Evolutionary conservation across 495 filamentous ascomycete species (phyloP), one percentile per base, ranked within the genome.

Genomic region (Podospora comata): DNA sequence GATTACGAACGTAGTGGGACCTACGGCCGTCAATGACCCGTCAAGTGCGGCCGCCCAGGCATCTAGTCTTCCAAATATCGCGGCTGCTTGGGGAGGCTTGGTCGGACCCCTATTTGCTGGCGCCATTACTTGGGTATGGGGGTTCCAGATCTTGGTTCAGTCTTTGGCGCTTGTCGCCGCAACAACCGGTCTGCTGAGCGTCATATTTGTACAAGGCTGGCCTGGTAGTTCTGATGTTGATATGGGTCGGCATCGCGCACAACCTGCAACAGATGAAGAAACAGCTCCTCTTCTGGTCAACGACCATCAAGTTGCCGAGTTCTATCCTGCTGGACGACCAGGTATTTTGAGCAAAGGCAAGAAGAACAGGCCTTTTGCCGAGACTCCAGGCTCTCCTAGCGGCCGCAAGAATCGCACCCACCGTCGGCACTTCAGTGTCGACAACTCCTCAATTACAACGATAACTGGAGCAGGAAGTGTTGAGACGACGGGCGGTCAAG

Each of bases 381-480:
- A 27, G 4, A 64, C 34, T 62, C 64, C 2, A 70, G 63, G 56
- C 54, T 57, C 67, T 23, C 32, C 19, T 15, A 57, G 44, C 62
- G 48, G 26, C 34, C 55, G 44, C 53, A 67, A 66, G 23, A 23
- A 27, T 6, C 62, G 65, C 20, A 18, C 58, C 4, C 74, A 73
- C 23, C 74, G 72, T 62, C 67, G 75, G 1, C 72, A 76, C n/a
- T 76, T 77, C 39, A 74, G 74, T 53, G 71, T 76, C 30, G 74
- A 73, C 55, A 76, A 75, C 68, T 70, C 74, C 62, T 75, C 74
- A 16, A 56, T 73, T 19, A 66, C 68, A 3, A 74, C 72, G 2
- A 72, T 67, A 4, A 66, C 73, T 26, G 54, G 60, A 18, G 57
- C 66, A 6, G 69, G 69, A 59, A 68, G 66, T 64, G 28, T 72